A percentile compares a stretch with the other conserved stretches of the same genome.
Conservation (phyloP, 495 filamentous ascomycete species). For the Hypomontagnella monticulosa region DNA sequence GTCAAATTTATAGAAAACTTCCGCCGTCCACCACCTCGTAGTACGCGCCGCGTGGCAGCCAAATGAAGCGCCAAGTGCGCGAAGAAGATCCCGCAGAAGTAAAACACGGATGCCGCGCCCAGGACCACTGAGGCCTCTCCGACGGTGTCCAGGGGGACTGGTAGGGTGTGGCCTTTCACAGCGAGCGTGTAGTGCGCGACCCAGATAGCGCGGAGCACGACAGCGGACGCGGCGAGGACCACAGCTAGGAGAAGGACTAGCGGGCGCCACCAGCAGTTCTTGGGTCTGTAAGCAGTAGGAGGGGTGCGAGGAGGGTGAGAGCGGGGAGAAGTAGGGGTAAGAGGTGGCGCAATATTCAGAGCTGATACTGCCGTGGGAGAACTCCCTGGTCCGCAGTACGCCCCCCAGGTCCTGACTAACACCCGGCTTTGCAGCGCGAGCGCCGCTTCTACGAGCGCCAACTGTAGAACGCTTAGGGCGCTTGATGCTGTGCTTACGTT, state of each 20-base stretch:
- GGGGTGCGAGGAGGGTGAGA: not conserved
- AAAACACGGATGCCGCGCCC: slow-evolving; percentile 27
- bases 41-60: slow-evolving; percentile 23
- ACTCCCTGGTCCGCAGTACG: not conserved
- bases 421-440: slow-evolving; percentile 27
- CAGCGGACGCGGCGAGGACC: slow-evolving; percentile 6
- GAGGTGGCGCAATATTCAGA: not conserved
- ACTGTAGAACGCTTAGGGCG: slow-evolving; percentile 21
- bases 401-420: slow-evolving; percentile 27
- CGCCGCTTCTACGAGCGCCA: slow-evolving; percentile 25
- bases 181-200: slow-evolving; percentile 18
- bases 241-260: slow-evolving; percentile 19
- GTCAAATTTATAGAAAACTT: slow-evolving; percentile 25
- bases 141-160: slow-evolving; percentile 20
- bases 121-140: slow-evolving; percentile 17
- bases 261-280: slow-evolving; percentile 15
- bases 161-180: slow-evolving; percentile 20
- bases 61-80: slow-evolving; percentile 32
- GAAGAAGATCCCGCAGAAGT: slow-evolving; percentile 40
- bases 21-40: not conserved
- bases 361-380: not conserved
- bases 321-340: not conserved
- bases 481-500: slow-evolving; percentile 4
- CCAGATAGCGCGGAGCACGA: slow-evolving; percentile 20
- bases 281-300: not conserved